Evolutionary conservation across 1,284 basidiomycete species (phyloP), one percentile per base, ranked within the genome.

Genomic region (Trametes polyzona): DNA sequence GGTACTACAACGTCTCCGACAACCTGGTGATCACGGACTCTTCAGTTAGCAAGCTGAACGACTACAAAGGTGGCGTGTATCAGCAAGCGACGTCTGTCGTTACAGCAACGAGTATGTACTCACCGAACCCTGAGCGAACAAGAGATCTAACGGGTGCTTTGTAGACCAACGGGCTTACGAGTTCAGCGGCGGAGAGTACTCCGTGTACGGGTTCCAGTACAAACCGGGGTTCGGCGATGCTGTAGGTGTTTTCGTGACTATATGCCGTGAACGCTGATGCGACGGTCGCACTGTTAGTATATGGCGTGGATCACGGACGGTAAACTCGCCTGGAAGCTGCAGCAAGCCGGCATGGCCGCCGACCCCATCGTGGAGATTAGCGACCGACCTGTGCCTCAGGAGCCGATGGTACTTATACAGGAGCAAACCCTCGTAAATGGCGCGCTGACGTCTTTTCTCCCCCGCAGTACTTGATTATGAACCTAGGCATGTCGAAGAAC

Each of bases 401-500:
- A 72, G 50, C 70, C 71, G 8, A 69, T 71, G 69, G 69, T 69
- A 58, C 42, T 60, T 53, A 29, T 47, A 39, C 19, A n/a, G 6
- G n/a, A n/a, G n/a, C n/a, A n/a, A n/a, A 26, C 29, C 26, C 29
- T 4, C 27, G 8, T 16, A 12, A 9, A 32, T 14, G 14, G 14
- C 10, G 8, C 23, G 16, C 41, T 33, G 12, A 58, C 21, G 32
- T 24, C 30, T 33, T 35, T 16, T 10, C 27, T 3, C 21, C 30
- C 19, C 17, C 35, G 1, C 53, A 87, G 85, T 88, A 93, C 70
- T 79, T 96, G 66, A 83, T 96, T 64, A 74, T 82, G 60, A 94
- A 94, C 69, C 74, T 96, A 65, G 93, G 92, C 47, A 86, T 96
- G 70, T 94, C 92, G 2, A 73, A 75, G 30, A 90, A 91, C 66